These are phyloP conservation scores for Pseudocercospora vitis DNA, from an alignment of 2,329 filamentous ascomycete species.

Conservation along the genomic window DNA sequence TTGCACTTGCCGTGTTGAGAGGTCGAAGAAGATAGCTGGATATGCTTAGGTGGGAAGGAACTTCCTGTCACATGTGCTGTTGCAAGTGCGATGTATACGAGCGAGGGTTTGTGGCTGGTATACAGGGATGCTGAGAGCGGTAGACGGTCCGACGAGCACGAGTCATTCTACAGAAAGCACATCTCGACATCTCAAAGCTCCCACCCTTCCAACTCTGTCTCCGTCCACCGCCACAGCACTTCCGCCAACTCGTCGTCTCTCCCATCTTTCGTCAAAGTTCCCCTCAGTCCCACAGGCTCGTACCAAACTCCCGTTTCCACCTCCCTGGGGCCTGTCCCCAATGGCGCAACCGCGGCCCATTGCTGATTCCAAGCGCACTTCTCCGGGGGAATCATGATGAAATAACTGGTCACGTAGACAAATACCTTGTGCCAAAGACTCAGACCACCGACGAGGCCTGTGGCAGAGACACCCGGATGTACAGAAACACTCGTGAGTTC, in stretches of 20 bases:
- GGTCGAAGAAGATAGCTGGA: background rate
- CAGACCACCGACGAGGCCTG: conserved; percentile 41
- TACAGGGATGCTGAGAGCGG: too few species aligned
- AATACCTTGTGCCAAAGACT: conserved; percentile 13
- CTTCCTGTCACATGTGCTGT: background rate
- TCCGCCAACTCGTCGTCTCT: conserved; percentile 30
- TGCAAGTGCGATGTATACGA: background rate
- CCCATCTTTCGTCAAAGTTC: conserved; percentile 23
- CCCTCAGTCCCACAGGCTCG: conserved; percentile 40
- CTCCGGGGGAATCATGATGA: conserved; percentile 23
- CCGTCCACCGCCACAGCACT: conserved; percentile 42
- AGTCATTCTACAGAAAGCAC: background rate
- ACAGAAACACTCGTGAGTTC: conserved; percentile 46
- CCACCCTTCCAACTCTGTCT: conserved; percentile 21
- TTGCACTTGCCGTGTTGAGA: conserved; percentile 14
- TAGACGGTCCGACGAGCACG: background rate
- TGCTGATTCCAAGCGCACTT: conserved; percentile 45
- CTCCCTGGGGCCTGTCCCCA: conserved; percentile 34
- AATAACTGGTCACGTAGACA: conserved; percentile 17
- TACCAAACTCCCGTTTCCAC: conserved; percentile 41
- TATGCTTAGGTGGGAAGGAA: background rate
- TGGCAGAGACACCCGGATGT: conserved; percentile 53
- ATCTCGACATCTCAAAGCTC: conserved; percentile 1
- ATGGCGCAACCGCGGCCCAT: conserved; percentile 43
- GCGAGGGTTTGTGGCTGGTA: background rate